Base-by-base conservation (phyloP, 1,139 yeast species). In the Hemisphaericaspora xylanilytica region DNA sequence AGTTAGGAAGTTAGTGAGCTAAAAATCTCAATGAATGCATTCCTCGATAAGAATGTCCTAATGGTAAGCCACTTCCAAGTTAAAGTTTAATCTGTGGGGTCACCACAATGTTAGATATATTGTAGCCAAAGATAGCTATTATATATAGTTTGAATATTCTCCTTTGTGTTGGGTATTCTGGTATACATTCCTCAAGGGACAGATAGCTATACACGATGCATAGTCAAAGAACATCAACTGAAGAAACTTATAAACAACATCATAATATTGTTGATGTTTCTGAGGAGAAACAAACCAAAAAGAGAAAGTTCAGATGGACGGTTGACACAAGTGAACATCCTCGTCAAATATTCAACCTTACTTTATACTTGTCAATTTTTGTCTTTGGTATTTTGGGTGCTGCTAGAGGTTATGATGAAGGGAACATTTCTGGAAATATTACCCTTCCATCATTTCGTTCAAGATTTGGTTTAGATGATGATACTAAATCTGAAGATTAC, bases 331-430 rank as follows among this genome's bases (percentile, higher is more conserved):
- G 64, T 39, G 63, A 65, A 39, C 63, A 79, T 2, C 81, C 81
- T 8, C 66, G 65, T 17, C 73, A 75, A 47, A 70, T 76, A 16
- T 76, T 67, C 51, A 76, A 76, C 57, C 46, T 59, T 49, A 70
- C 71, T 10, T 61, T 78, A 34, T 73, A 65, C 48, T 45, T 72
- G 24, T 67, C 78, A 3, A 70, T 78, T 10, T 60, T 74, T 35
- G 71, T 77, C 3, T 79, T 78, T 57, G 85, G 85, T 33, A 53
- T 78, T 18, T 58, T 77, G 39, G 85, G 85, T 10, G 67, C 78
- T 18, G 80, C 81, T 9, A 61, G 85, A 55, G 85, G 85, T 12
- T 70, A 67, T 39, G 85, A 80, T 55, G 85, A 79, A 57, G 85
- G 85, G 35, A 43, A 39, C 14, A 61, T 46, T 29, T 40, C 50